Conservation (phyloP, 1,139 yeast genomes). For the Geotrichum citri-aurantii region DNA sequence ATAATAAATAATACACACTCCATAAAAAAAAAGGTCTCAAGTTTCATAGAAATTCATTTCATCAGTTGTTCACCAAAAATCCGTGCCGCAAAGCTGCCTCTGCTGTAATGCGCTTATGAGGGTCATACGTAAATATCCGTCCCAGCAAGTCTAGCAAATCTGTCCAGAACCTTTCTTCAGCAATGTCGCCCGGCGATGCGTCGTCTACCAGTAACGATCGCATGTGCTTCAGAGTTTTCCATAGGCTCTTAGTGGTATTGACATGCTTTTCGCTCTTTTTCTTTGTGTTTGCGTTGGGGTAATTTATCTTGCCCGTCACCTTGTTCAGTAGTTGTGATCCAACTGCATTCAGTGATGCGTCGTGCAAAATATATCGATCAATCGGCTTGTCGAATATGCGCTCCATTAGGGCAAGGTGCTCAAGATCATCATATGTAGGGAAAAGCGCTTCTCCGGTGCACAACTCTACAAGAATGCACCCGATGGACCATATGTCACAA, state of each 20-base stretch:
- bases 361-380: slow-evolving; percentile 28
- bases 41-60: background rate
- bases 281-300: slow-evolving; percentile 40
- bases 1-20: background rate
- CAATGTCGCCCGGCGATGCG: slow-evolving; percentile 1
- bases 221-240: slow-evolving; percentile 33
- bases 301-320: slow-evolving; percentile 20
- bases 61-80: slow-evolving; percentile 30
- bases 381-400: slow-evolving; percentile 46
- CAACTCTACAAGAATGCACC: slow-evolving; percentile 86
- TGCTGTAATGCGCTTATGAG: slow-evolving; percentile 67
- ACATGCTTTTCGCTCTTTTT: slow-evolving; percentile 46
- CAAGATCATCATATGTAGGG: slow-evolving; percentile 89
- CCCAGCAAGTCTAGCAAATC: slow-evolving; percentile 52
- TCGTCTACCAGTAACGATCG: slow-evolving; percentile 20
- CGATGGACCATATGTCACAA: slow-evolving; percentile 96
- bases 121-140: slow-evolving; percentile 74
- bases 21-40: background rate
- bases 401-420: slow-evolving; percentile 94
- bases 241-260: slow-evolving; percentile 47
- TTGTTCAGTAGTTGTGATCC: slow-evolving; percentile 24
- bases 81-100: slow-evolving; percentile 74
- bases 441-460: slow-evolving; percentile 94
- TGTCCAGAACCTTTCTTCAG: slow-evolving; percentile 40
- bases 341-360: slow-evolving; percentile 26